Evolutionary conservation across 768 basidiomycete species (phyloP), one percentile per base, ranked within the genome.

Genomic region (Hypsizygus marmoreus): DNA sequence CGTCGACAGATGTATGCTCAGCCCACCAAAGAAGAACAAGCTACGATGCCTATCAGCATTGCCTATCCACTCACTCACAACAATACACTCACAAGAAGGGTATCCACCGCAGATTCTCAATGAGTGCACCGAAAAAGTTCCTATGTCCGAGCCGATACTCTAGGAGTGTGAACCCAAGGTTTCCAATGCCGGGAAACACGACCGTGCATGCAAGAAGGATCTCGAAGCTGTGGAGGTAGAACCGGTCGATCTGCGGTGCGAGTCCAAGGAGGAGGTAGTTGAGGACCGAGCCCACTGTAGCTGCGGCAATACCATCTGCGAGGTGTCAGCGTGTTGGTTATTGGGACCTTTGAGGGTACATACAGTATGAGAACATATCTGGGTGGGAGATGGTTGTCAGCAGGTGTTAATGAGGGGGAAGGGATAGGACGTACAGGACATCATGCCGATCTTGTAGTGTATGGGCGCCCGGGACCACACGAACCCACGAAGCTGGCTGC

Each of bases 361-460:
- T 47, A 71, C 69, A 74, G 56, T 73, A 75, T 4, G 70, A 72
- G 56, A 76, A 74, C 72, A 75, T 72, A 63, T 79, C 71, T 73
- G 47, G 31, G 36, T 14, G 13, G 7, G 20, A 26, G 28, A 41
- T 17, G 32, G 2, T 10, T 12, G 26, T 30, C 37, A 36, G 23
- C 13, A 39, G 19, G 12, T n/a, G n/a, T n/a, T n/a, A n/a, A n/a
- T n/a, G 19, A 33, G 14, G 22, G 28, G 40, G 47, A 31, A 47
- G 20, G 33, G 37, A 19, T 31, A 31, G 6, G 24, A 68, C 75
- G 55, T 61, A 80, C 80, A 87, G 19, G 82, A 76, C 79, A 85
- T 78, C 85, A 86, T 86, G 44, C 80, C 82, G 51, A 90, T 75
- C 72, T 91, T 90, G 73, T 91, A 90, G 58, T 91, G 87, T 1